A percentile compares a stretch with the other conserved stretches of the same genome.
Conservation (phyloP, 345 rosid genomes). For the Fremontodendron californicum region DNA sequence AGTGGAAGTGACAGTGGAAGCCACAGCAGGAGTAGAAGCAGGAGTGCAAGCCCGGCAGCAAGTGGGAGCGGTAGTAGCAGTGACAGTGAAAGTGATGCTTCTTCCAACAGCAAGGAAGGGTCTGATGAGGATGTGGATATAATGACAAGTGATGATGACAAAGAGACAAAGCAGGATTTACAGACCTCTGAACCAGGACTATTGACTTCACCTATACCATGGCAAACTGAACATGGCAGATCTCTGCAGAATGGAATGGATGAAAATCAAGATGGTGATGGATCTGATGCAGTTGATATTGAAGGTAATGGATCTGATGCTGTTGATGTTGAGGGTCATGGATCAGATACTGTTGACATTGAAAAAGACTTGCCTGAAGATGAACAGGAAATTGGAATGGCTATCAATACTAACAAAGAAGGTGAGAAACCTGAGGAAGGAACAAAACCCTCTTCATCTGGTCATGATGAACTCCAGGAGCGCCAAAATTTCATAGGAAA, state of each 20-base stretch:
- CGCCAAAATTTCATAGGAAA: slow-evolving; percentile 69
- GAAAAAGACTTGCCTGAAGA: slow-evolving; percentile 54
- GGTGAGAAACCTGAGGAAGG: slow-evolving; percentile 30
- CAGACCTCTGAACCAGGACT: slow-evolving; percentile 36
- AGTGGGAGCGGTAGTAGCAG: slow-evolving; percentile 83
- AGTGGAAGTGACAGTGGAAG: slow-evolving; percentile 67
- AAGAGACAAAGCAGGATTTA: slow-evolving; percentile 43
- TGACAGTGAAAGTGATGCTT: slow-evolving; percentile 87
- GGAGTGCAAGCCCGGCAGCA: slow-evolving; percentile 41
- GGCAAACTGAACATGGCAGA: slow-evolving; percentile 25
- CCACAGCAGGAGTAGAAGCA: slow-evolving; percentile 47
- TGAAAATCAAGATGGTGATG: slow-evolving; percentile 47
- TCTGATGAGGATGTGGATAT: slow-evolving; percentile 97
- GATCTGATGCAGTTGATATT: slow-evolving; percentile 36
- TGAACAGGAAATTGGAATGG: slow-evolving; percentile 51
- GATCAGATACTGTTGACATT: slow-evolving; percentile 16
- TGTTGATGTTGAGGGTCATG: slow-evolving; percentile 29
- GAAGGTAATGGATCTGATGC: slow-evolving; percentile 44
- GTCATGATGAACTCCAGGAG: slow-evolving; percentile 42
- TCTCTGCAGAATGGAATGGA: slow-evolving; percentile 32
- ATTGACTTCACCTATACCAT: slow-evolving; percentile 27
- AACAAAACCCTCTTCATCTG: slow-evolving; percentile 29
- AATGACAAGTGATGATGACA: slow-evolving; percentile 79
- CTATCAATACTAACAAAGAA: slow-evolving; percentile 24
- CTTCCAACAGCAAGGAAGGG: slow-evolving; percentile 80